Evolutionary conservation across 345 rosid genomes (phyloP), one percentile per base, ranked within the genome.

Genomic region (Cardiospermum halicacabum): DNA sequence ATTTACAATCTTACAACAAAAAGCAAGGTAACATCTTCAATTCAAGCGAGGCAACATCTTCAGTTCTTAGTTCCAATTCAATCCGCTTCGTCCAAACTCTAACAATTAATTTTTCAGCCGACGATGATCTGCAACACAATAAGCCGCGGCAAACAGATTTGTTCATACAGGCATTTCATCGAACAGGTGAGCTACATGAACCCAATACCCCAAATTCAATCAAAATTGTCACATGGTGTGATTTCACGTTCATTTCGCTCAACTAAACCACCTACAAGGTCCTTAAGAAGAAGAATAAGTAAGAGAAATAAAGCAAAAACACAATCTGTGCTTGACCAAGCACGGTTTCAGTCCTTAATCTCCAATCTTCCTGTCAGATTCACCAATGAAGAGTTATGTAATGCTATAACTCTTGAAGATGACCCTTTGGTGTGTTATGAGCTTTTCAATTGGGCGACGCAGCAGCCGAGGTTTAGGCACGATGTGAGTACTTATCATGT

Each of bases 391-490:
- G 92, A 88, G 16, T 79, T 93, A 13, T 77, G 67, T 53, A 74
- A 83, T 55, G 83, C 78, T 21, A 71, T 90, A 19, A 77, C 90
- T 13, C 74, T 77, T 24, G 72, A 86, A 75, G 84, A 83, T 50
- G 84, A 88, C 58, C 92, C 98, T 31, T 32, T 88, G 13, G 75
- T 85, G 9, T 93, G 98, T 72, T 77, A 82, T 62, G 91, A 86
- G 78, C 78, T 90, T 22, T 93, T 84, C 66, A 86, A 78, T 47
- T 93, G 97, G 98, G 88, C 96, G 7, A 78, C 86, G 0, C 93
- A 92, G 31, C 91, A 89, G 67, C 92, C 80, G 0, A 75, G 98
- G 70, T 93, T 93, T 72, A 78, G 80, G 65, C 94, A 90, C 42
- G 82, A 80, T 53, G 70, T 69, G 15, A 81, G 72, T 22, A 77